Percentiles rank a stretch among this genome's conserved stretches.
phyloP scores from a whole-genome alignment of 2,329 filamentous ascomycete species.

The Cladobotryum mycophilum region DNA sequence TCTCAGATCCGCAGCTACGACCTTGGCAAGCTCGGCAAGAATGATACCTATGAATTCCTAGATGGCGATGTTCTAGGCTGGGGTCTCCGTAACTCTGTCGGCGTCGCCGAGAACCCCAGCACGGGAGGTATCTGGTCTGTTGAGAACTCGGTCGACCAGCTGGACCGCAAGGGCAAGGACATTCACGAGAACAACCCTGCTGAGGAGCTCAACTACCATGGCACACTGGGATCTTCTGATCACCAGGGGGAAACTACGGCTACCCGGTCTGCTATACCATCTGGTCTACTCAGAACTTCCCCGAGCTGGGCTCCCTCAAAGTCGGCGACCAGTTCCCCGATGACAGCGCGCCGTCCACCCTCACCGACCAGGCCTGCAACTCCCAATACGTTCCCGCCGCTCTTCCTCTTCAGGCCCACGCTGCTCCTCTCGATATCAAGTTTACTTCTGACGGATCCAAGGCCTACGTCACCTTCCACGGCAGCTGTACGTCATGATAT shows the following conservation, averaged over 20 bases:
- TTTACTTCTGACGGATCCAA: conserved; percentile 53
- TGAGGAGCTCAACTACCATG: conserved; percentile 69
- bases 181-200: conserved; percentile 64
- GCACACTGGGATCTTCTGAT: conserved; percentile 38
- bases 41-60: conserved; percentile 37
- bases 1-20: conserved; percentile 61
- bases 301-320: conserved; percentile 33
- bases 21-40: conserved; percentile 25
- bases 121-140: conserved; percentile 52
- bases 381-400: conserved; percentile 41
- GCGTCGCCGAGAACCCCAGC: conserved; percentile 56
- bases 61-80: conserved; percentile 51
- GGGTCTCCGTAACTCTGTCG: conserved; percentile 69
- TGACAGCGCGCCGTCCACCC: conserved; percentile 22
- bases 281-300: conserved; percentile 48
- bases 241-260: conserved; percentile 54
- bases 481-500: conserved; percentile 49
- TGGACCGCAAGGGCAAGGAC: conserved; percentile 51
- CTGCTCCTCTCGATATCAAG: conserved; percentile 64
- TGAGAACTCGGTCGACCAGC: conserved; percentile 65
- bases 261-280: conserved; percentile 65
- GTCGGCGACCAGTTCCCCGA: conserved; percentile 46
- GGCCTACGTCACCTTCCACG: conserved; percentile 66
- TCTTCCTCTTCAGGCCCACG: conserved; percentile 58
- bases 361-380: conserved; percentile 41